Conservation (phyloP, 352 stramenopile species). For the Phytopythium montanum region DNA sequence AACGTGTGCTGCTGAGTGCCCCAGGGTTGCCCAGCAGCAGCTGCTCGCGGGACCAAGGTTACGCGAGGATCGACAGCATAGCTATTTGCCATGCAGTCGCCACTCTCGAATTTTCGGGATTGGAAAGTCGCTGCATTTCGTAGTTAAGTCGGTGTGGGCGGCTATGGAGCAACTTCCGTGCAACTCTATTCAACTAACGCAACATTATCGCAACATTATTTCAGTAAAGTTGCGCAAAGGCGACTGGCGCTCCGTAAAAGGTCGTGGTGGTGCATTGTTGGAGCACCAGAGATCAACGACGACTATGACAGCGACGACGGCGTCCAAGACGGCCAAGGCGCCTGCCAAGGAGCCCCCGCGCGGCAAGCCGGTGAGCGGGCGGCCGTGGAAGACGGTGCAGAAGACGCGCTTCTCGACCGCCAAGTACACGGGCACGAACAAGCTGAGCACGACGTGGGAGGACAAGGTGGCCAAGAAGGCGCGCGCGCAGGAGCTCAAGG, state of each 20-base stretch:
- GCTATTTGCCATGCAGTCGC: no score
- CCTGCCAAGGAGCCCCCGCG: constrained; percentile 29
- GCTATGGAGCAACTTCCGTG: background rate
- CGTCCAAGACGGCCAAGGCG: constrained; percentile 3
- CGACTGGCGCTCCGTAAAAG: constrained; percentile 12
- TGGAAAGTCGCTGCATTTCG: no score
- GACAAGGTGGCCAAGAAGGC: constrained; percentile 77
- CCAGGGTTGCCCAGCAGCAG: no score
- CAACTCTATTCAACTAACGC: background rate
- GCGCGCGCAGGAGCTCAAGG: constrained; percentile 82
- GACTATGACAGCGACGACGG: constrained; percentile 10
- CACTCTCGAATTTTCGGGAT: no score
- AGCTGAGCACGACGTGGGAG: constrained; percentile 87
- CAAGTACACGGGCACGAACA: constrained; percentile 71
- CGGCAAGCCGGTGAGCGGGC: constrained; percentile 67
- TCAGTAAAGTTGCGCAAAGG: constrained; percentile 19
- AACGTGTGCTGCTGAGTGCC: no score
- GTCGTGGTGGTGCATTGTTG: constrained; percentile 7
- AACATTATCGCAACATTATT: background rate
- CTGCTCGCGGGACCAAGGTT: no score
- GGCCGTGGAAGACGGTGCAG: constrained; percentile 83
- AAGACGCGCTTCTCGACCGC: constrained; percentile 73
- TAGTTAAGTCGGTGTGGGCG: background rate
- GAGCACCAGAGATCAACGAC: constrained; percentile 13
- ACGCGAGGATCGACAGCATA: no score